A percentile compares a stretch with the other conserved stretches of the same genome.
Evolutionary conservation across 2,329 filamentous ascomycete genomes (phyloP).

Genomic region (Akanthomyces dipterigenus): DNA sequence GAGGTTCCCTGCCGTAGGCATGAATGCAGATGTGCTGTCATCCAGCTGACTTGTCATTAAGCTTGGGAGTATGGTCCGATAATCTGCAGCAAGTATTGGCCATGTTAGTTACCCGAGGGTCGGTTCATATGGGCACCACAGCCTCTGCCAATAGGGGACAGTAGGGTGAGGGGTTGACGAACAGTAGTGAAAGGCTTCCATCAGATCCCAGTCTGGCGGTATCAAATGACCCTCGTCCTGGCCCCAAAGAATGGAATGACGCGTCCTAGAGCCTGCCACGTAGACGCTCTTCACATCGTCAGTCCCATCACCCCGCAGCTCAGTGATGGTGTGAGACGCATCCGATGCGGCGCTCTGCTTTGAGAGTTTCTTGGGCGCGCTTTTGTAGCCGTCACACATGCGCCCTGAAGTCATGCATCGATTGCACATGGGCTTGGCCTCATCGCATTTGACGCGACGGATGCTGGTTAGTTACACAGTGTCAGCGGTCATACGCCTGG

Average conservation of each 20-base stretch:
- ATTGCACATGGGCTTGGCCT: conserved; percentile 6
- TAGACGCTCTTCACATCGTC: background rate
- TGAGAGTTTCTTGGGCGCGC: background rate
- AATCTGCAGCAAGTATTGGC: background rate
- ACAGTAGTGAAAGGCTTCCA: conserved; percentile 7
- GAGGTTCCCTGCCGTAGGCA: conserved; percentile 1
- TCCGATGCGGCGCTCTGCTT: background rate
- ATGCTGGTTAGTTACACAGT: background rate
- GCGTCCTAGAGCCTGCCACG: background rate
- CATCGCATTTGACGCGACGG: conserved; percentile 6
- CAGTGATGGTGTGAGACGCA: background rate
- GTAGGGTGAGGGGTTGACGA: background rate
- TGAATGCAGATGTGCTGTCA: background rate
- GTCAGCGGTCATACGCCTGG: background rate
- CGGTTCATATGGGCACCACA: background rate
- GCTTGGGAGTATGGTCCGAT: conserved; percentile 4
- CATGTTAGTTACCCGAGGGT: background rate
- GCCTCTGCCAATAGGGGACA: background rate
- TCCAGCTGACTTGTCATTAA: background rate
- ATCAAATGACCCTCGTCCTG: background rate
- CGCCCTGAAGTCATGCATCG: conserved; percentile 8
- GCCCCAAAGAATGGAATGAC: background rate
- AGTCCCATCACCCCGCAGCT: background rate
- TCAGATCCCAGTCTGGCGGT: conserved; percentile 4
- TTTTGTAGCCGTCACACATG: conserved; percentile 7